phyloP scores from a whole-genome alignment of 768 basidiomycete species.

The Lactarius deliciosus region DNA sequence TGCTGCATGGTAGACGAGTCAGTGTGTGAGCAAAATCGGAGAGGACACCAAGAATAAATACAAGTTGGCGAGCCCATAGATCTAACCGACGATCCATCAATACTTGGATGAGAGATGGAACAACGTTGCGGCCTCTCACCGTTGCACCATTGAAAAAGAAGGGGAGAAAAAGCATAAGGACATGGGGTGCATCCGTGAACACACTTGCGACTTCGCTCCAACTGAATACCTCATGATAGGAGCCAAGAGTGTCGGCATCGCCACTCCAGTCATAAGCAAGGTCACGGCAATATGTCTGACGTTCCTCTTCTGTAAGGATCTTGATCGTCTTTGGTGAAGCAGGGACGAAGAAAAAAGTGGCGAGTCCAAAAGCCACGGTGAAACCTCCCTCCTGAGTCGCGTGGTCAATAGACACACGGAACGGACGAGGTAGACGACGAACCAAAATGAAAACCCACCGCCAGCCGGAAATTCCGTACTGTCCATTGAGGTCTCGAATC shows the following conservation, averaged over 20 bases:
- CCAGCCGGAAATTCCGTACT: conserved; percentile 57
- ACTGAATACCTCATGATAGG: conserved; percentile 48
- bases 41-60: conserved; percentile 18
- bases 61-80: conserved; percentile 34
- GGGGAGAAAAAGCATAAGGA: conserved; percentile 49
- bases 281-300: conserved; percentile 38
- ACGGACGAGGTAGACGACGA: conserved; percentile 8
- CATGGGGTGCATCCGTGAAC: conserved; percentile 50
- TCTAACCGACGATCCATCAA: conserved; percentile 14
- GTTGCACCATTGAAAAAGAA: conserved; percentile 57
- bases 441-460: conserved; percentile 67
- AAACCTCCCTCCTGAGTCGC: conserved; percentile 54
- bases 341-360: conserved; percentile 52
- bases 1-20: conserved; percentile 27
- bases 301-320: conserved; percentile 54
- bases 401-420: background rate
- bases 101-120: background rate
- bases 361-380: conserved; percentile 56
- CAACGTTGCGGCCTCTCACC: conserved; percentile 36
- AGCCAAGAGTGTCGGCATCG: conserved; percentile 41
- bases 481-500: conserved; percentile 56
- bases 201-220: conserved; percentile 55
- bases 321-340: conserved; percentile 43
- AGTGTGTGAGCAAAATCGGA: background rate
- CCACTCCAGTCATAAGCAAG: conserved; percentile 36